These are phyloP conservation scores for Phytopythium kandeliae DNA, from an alignment of 352 stramenopile genomes.

Conservation along the genomic window DNA sequence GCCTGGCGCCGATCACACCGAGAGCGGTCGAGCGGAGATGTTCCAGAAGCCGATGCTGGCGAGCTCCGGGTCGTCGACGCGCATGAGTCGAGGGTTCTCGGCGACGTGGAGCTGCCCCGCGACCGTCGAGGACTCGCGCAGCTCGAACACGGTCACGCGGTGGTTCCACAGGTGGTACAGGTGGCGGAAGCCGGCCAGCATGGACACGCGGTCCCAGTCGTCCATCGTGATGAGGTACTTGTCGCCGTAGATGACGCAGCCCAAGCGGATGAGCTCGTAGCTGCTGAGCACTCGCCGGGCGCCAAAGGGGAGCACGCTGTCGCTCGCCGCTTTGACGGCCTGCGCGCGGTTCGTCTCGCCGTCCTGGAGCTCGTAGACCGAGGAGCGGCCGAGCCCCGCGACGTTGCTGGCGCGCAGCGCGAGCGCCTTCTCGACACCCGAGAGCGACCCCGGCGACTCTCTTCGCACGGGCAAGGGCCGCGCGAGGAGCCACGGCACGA, in stretches of 20 bases:
- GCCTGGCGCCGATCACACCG: no score
- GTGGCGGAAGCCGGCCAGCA: not conserved
- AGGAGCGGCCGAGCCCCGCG: slow-evolving; percentile 19
- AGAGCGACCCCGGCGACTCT: not conserved
- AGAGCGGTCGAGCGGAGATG: no score
- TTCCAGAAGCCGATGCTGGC: no score
- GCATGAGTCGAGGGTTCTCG: no score
- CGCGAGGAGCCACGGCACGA: slow-evolving; percentile 6
- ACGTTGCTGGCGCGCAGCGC: slow-evolving; percentile 20
- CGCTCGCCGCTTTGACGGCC: not conserved
- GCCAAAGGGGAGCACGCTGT: no score
- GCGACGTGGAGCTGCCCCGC: no score
- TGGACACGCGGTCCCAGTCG: slow-evolving; percentile 6
- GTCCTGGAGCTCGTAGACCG: slow-evolving; percentile 14
- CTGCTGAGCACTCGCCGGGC: no score
- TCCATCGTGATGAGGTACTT: slow-evolving; percentile 8
- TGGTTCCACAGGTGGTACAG: slow-evolving; percentile 11
- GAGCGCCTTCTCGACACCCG: slow-evolving; percentile 19
- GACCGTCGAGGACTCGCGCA: no score
- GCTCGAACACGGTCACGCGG: slow-evolving; percentile 2
- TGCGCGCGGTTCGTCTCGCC: not conserved
- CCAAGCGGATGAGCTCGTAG: slow-evolving; percentile 10
- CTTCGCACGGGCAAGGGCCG: slow-evolving; percentile 1
- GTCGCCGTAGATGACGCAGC: slow-evolving; percentile 6
- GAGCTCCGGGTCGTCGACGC: no score